Evolutionary conservation across 1,284 basidiomycete species (phyloP).

Genomic region (Ceratobasidium sp.): DNA sequence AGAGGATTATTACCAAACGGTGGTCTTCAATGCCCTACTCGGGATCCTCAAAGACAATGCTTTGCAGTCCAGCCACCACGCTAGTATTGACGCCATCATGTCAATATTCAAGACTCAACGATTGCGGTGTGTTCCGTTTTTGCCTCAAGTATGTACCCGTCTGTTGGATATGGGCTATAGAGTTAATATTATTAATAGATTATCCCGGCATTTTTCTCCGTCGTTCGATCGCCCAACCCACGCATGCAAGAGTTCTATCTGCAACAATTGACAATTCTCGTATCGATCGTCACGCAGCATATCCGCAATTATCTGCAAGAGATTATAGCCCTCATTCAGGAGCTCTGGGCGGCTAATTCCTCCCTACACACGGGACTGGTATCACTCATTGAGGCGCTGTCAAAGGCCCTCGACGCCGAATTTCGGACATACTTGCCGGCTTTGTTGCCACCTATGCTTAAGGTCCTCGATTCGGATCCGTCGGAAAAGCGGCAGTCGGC

Average conservation of each 20-base stretch:
- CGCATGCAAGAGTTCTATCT: conserved; percentile 92
- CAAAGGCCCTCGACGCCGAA: conserved; percentile 93
- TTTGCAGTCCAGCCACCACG: conserved; percentile 84
- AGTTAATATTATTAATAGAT: conserved; percentile 64
- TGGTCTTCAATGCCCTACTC: conserved; percentile 90
- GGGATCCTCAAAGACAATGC: conserved; percentile 90
- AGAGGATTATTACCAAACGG: conserved; percentile 98
- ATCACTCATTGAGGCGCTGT: conserved; percentile 92
- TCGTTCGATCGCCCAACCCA: conserved; percentile 80
- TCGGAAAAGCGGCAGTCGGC: conserved; percentile 76
- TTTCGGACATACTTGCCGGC: conserved; percentile 98
- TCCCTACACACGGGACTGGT: conserved; percentile 92
- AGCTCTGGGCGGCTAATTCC: conserved; percentile 84
- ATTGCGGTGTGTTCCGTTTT: conserved; percentile 92
- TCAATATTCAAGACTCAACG: conserved; percentile 99
- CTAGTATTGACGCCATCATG: conserved; percentile 98
- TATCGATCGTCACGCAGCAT: conserved; percentile 97
- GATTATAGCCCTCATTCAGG: conserved; percentile 81
- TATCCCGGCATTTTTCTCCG: conserved; percentile 92
- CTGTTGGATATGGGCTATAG: not conserved
- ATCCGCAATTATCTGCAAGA: conserved; percentile 90
- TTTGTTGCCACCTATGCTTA: conserved; percentile 88
- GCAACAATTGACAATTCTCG: conserved; percentile 94
- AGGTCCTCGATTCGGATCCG: conserved; percentile 87
- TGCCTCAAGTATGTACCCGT: conserved; percentile 75